phyloP scores from a whole-genome alignment of 768 basidiomycete species.

The Mycena alexandri region DNA sequence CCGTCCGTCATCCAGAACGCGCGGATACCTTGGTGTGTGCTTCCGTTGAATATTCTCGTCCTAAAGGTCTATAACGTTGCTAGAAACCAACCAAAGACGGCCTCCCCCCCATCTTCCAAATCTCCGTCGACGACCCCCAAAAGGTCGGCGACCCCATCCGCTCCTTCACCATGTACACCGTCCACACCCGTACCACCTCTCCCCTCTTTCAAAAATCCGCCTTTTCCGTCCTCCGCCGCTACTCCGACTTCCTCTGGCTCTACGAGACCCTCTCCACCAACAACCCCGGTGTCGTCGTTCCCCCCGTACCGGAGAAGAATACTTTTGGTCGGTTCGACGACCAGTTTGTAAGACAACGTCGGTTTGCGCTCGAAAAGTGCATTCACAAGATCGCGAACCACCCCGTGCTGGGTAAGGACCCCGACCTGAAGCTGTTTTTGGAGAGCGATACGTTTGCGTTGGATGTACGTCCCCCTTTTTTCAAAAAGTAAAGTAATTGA shows the following conservation, averaged over 20 bases:
- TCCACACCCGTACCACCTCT: slow-evolving; percentile 91
- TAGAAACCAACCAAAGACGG: slow-evolving; percentile 56
- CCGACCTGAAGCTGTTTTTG: slow-evolving; percentile 90
- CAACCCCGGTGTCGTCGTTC: slow-evolving; percentile 97
- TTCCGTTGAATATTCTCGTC: too few relatives aligned
- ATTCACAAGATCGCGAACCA: slow-evolving; percentile 95
- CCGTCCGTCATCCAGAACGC: slow-evolving; percentile 41
- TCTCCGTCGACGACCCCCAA: slow-evolving; percentile 97
- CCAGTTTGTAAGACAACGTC: slow-evolving; percentile 89
- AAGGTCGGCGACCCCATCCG: slow-evolving; percentile 97
- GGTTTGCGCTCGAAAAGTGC: slow-evolving; percentile 88
- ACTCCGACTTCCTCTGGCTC: slow-evolving; percentile 97
- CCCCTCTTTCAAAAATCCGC: slow-evolving; percentile 83
- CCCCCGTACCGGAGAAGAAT: slow-evolving; percentile 96
- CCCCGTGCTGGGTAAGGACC: slow-evolving; percentile 88
- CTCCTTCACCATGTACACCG: slow-evolving; percentile 96
- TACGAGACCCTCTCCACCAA: slow-evolving; percentile 89
- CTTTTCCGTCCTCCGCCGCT: slow-evolving; percentile 96
- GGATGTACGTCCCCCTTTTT: slow-evolving; percentile 70
- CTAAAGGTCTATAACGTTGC: too few relatives aligned
- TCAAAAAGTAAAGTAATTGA: slow-evolving; percentile 1
- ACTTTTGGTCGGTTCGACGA: slow-evolving; percentile 94
- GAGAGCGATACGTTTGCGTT: slow-evolving; percentile 93
- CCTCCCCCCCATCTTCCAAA: slow-evolving; percentile 79
- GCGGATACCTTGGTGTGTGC: slow-evolving; percentile 29